These are phyloP conservation scores for Magnaporthales sp. DNA, from an alignment of 2,329 filamentous ascomycete species.

Conservation along the genomic window DNA sequence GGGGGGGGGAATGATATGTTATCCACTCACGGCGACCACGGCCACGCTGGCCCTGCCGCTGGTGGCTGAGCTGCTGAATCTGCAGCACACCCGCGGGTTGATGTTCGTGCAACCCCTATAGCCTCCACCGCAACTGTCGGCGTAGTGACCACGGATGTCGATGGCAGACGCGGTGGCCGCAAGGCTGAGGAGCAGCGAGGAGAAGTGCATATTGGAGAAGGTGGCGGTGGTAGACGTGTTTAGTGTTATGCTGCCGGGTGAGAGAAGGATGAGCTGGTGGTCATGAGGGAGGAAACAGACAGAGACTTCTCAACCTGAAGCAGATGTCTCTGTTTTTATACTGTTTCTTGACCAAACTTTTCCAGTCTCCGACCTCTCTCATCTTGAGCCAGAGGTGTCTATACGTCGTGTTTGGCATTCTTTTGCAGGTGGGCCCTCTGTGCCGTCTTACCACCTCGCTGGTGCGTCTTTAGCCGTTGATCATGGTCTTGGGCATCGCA, in stretches of 20 bases:
- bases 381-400: neutral
- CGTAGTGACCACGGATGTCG: neutral
- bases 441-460: neutral
- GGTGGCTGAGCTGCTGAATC: neutral
- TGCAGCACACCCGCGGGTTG: constrained; percentile 1
- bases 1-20: too few relatives aligned
- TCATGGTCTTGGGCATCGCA: too few relatives aligned
- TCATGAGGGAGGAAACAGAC: neutral
- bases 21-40: neutral
- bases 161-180: constrained; percentile 1
- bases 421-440: neutral
- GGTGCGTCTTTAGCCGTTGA: too few relatives aligned
- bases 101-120: neutral
- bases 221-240: neutral
- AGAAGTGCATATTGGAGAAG: neutral
- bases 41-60: neutral
- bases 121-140: neutral
- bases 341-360: neutral
- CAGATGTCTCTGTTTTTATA: neutral
- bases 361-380: neutral
- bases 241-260: neutral
- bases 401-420: too few relatives aligned
- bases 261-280: neutral
- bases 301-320: neutral
- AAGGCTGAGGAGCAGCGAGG: neutral